Evolutionary conservation across 371 early-diverging fungal species (phyloP).

Genomic region (Mucor circinelloides): DNA sequence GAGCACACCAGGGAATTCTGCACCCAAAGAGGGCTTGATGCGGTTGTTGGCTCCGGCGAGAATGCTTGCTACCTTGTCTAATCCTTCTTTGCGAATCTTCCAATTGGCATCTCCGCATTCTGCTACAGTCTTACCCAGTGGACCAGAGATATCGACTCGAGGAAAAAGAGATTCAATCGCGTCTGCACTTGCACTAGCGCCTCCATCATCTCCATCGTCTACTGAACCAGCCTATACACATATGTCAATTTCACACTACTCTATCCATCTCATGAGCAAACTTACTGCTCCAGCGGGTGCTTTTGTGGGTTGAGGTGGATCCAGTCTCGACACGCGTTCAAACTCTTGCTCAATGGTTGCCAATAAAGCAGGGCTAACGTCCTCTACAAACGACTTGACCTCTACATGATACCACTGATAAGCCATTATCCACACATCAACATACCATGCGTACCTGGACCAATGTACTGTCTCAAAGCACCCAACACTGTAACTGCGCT

Average conservation of each 20-base stretch:
- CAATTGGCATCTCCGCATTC: constrained; percentile 85
- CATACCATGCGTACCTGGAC: constrained; percentile 52
- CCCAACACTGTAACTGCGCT: constrained; percentile 80
- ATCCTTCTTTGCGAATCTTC: constrained; percentile 93
- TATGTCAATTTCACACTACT: too few relatives aligned
- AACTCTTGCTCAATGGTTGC: constrained; percentile 91
- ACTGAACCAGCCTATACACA: neutral
- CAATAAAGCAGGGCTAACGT: constrained; percentile 80
- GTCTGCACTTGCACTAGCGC: constrained; percentile 40
- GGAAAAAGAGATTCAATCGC: constrained; percentile 86
- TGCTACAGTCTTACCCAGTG: constrained; percentile 44
- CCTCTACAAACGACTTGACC: constrained; percentile 78
- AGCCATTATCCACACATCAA: too few relatives aligned
- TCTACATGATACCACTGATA: too few relatives aligned
- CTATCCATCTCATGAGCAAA: too few relatives aligned
- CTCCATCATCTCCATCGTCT: constrained; percentile 29
- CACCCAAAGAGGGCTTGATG: constrained; percentile 79
- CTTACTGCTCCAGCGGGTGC: constrained; percentile 25
- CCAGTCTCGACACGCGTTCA: constrained; percentile 77
- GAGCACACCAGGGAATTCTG: constrained; percentile 80
- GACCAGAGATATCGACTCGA: constrained; percentile 76
- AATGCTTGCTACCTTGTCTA: constrained; percentile 80
- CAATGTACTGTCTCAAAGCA: constrained; percentile 81
- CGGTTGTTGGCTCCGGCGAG: constrained; percentile 79
- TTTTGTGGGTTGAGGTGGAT: constrained; percentile 78